Conservation (phyloP, 345 rosid species). For the Dipteronia dyeriana region DNA sequence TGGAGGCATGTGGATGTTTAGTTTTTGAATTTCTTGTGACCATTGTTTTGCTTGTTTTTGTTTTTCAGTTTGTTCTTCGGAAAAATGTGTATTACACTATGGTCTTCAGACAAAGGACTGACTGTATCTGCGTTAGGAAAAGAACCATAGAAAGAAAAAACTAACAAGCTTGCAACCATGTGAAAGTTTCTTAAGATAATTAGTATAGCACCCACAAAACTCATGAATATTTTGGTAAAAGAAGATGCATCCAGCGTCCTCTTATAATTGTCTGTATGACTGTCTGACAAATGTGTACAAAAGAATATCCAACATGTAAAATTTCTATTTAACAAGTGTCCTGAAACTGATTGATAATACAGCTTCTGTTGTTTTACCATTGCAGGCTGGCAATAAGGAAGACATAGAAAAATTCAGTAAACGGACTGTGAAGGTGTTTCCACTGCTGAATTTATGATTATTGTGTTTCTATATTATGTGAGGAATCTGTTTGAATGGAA, state of each 20-base stretch:
- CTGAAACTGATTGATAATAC: neutral
- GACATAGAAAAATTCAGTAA: conserved; percentile 95
- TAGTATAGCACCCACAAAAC: neutral
- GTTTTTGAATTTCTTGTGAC: conserved; percentile 1
- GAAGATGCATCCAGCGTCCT: no score
- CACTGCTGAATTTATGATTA: conserved; percentile 9
- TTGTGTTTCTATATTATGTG: neutral
- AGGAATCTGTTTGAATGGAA: neutral
- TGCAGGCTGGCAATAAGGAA: conserved; percentile 75
- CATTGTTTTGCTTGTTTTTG: conserved; percentile 1
- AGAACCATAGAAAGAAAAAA: neutral
- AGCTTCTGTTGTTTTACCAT: conserved; percentile 2
- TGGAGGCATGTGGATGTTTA: conserved; percentile 47
- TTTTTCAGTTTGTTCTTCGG: neutral
- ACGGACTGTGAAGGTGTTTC: conserved; percentile 79
- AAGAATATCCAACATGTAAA: neutral
- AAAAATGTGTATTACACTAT: neutral
- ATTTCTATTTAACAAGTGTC: neutral
- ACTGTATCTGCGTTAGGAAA: neutral
- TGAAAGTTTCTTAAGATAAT: neutral
- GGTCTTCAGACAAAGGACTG: neutral
- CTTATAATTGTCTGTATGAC: neutral
- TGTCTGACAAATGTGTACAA: neutral
- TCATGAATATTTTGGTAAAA: neutral
- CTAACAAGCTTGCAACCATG: neutral